Base-by-base conservation (phyloP, 441 rosid species). In the Gossypium davidsonii region DNA sequence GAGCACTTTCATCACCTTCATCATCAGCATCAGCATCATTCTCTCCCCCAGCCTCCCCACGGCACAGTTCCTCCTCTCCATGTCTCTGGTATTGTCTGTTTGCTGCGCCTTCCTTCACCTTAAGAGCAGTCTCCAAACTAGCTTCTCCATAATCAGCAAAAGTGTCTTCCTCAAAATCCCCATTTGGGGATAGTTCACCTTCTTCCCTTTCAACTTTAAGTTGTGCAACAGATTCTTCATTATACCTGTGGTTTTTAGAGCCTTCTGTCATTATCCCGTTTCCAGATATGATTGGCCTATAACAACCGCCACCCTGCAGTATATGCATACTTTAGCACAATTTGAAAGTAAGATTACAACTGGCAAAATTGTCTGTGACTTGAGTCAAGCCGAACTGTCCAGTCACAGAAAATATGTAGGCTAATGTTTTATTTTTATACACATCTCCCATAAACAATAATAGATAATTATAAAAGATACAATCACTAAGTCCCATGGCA, bases 161-260 rank as follows among this genome's bases (percentile, higher is more conserved):
- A 77, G 86, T 88, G 72, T 95, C 98, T 85, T 92, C 99, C 86
- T 90, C 98, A 78, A 86, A 93, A 73, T 93, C 96, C 51, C 89
- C 97, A 76, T 84, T 88, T 59, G 98, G 99, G 72, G 99, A 96
- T 80, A 96, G 84, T 77, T 96, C 99, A 68, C 99, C 99, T 77
- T 96, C 99, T 76, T 96, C 99, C 84, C 98, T 91, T 84, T 93
- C 97, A 69, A 85, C 82, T 85, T 88, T 93, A 64, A 84, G 79
- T 73, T 86, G 88, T 17, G 72, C 83, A 52, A 67, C 77, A 26
- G 89, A 76, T 77, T 79, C 91, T 79, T 88, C 89, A 66, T 76
- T 84, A 73, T 78, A 86, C 82, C 84, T 89, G 63, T 85, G 90
- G 80, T 53, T 76, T 79, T 79, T 85, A 12, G 76, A 69, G 71